These are phyloP conservation scores for Pichia rugopelliculosa DNA, from an alignment of 805 yeast genomes.

Conservation along the genomic window DNA sequence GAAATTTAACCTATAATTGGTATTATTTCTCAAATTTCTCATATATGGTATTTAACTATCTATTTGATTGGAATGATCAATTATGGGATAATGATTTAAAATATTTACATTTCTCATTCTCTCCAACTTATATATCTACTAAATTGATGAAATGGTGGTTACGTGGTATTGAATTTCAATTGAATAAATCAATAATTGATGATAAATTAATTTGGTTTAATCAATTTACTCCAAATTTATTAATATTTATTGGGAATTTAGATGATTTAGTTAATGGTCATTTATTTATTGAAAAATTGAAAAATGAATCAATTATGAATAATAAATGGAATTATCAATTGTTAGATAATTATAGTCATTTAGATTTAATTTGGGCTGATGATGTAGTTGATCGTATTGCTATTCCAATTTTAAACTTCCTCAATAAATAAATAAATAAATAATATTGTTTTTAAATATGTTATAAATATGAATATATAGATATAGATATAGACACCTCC, in stretches of 20 bases:
- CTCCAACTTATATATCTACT: slow-evolving; percentile 77
- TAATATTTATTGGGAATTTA: slow-evolving; percentile 60
- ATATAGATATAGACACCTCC: neutral
- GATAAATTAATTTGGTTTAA: slow-evolving; percentile 49
- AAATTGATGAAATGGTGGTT: slow-evolving; percentile 93
- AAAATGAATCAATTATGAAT: slow-evolving; percentile 44
- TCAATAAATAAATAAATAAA: slow-evolving; percentile 12
- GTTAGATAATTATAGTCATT: slow-evolving; percentile 66
- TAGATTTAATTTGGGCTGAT: slow-evolving; percentile 91
- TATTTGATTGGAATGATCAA: slow-evolving; percentile 80
- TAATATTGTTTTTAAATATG: neutral
- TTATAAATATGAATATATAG: neutral
- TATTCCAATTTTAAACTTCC: slow-evolving; percentile 31
- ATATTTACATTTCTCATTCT: slow-evolving; percentile 67
- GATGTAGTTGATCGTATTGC: slow-evolving; percentile 67
- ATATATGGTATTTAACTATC: slow-evolving; percentile 76
- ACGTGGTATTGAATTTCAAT: slow-evolving; percentile 38
- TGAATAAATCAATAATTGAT: slow-evolving; percentile 43
- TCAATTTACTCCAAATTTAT: slow-evolving; percentile 46
- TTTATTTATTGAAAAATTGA: slow-evolving; percentile 56
- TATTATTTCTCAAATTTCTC: slow-evolving; percentile 57
- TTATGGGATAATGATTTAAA: slow-evolving; percentile 56
- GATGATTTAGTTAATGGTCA: slow-evolving; percentile 78
- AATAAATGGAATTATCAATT: slow-evolving; percentile 32
- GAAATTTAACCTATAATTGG: slow-evolving; percentile 41